Evolutionary conservation across 495 filamentous ascomycete species (phyloP).

Genomic region (Hypoxylon perforatum): DNA sequence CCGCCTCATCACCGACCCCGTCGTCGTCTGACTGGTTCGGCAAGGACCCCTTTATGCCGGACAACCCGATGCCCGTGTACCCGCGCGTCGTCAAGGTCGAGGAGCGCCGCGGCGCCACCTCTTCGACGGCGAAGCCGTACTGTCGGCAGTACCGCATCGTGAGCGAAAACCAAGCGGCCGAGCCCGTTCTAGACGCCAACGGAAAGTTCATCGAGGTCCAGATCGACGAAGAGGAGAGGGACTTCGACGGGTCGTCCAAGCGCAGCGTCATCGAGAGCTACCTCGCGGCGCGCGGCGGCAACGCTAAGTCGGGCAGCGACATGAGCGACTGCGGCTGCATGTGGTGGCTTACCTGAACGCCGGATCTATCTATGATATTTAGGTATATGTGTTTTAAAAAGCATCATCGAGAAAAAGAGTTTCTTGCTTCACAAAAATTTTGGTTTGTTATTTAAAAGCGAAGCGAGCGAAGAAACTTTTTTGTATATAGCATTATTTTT

Average conservation of each 20-base stretch:
- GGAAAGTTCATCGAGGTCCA: conserved; percentile 62
- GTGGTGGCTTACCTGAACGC: conserved; percentile 47
- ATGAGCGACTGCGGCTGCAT: conserved; percentile 51
- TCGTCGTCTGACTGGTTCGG: conserved; percentile 18
- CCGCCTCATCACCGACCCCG: conserved; percentile 19
- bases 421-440: conserved; percentile 19
- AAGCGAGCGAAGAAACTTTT: conserved; percentile 22
- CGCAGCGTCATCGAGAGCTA: conserved; percentile 5
- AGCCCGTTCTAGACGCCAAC: conserved; percentile 51
- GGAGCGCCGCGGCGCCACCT: conserved; percentile 71
- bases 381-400: too few relatives aligned
- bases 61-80: conserved; percentile 56
- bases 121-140: conserved; percentile 58
- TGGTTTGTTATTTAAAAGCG: conserved; percentile 12
- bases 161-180: conserved; percentile 55
- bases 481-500: conserved; percentile 38
- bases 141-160: conserved; percentile 80
- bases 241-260: conserved; percentile 7
- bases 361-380: too few relatives aligned
- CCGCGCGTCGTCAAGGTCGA: conserved; percentile 82
- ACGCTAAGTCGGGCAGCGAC: conserved; percentile 30
- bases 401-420: neutral
- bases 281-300: conserved; percentile 7
- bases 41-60: conserved; percentile 20
- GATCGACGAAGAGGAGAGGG: conserved; percentile 66